Conservation (phyloP, 257 asterid genomes). For the Knoxia roxburghii region DNA sequence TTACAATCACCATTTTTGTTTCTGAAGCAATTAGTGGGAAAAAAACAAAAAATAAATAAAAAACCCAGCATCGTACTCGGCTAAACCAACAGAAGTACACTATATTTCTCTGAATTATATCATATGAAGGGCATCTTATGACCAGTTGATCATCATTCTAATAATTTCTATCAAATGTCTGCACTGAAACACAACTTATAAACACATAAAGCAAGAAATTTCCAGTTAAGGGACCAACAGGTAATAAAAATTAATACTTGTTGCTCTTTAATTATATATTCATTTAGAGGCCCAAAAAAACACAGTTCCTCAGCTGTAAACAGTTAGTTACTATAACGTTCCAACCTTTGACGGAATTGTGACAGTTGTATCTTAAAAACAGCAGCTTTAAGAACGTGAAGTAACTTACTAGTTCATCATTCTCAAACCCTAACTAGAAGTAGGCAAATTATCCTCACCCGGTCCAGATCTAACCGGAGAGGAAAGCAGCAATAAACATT, state of each 20-base stretch:
- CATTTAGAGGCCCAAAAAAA: neutral
- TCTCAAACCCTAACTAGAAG: slow-evolving; percentile 10
- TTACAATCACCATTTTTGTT: neutral
- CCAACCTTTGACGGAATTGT: neutral
- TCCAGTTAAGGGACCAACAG: neutral
- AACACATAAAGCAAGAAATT: neutral
- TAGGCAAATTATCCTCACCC: slow-evolving; percentile 6
- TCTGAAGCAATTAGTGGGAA: neutral
- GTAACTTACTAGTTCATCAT: slow-evolving; percentile 26
- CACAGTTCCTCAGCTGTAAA: neutral
- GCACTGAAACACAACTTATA: neutral
- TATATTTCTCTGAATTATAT: neutral
- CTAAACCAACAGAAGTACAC: neutral
- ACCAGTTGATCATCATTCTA: neutral
- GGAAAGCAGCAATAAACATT: slow-evolving; percentile 9
- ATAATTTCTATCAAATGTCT: neutral
- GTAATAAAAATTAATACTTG: neutral
- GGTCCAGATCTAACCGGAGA: slow-evolving; percentile 36
- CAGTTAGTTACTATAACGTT: neutral
- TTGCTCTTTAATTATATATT: neutral
- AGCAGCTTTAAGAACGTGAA: neutral
- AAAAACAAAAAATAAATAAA: neutral
- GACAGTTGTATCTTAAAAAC: neutral
- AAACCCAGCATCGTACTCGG: neutral
- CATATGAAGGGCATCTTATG: neutral